Evolutionary conservation across 345 rosid species (phyloP).

Genomic region (Noccaea bulbosa): DNA sequence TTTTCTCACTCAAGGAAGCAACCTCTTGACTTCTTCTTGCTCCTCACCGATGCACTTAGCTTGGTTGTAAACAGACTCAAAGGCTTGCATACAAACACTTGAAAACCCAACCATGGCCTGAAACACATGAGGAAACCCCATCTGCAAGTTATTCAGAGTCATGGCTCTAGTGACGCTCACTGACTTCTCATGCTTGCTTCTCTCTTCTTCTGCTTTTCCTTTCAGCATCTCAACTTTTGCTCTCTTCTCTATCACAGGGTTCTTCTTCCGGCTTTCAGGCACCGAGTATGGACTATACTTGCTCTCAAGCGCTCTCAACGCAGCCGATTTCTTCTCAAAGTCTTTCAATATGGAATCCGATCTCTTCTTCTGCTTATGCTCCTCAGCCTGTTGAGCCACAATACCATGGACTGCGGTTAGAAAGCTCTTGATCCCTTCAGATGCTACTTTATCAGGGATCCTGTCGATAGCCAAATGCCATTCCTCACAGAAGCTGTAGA

Average conservation of each 20-base stretch:
- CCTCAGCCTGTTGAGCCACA: slow-evolving; percentile 83
- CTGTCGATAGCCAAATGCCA: slow-evolving; percentile 87
- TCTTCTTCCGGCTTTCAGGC: slow-evolving; percentile 56
- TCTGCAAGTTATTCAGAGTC: slow-evolving; percentile 86
- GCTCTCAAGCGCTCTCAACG: slow-evolving; percentile 73
- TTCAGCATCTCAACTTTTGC: slow-evolving; percentile 63
- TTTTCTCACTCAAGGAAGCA: slow-evolving; percentile 35
- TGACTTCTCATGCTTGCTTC: slow-evolving; percentile 72
- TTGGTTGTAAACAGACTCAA: slow-evolving; percentile 79
- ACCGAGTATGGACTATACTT: slow-evolving; percentile 70
- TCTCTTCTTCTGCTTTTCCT: slow-evolving; percentile 86
- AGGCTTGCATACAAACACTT: slow-evolving; percentile 87
- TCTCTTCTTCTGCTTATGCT: slow-evolving; percentile 86
- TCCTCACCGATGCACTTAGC: slow-evolving; percentile 57
- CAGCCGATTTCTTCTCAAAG: slow-evolving; percentile 69
- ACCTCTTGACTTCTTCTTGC: slow-evolving; percentile 45
- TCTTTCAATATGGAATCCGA: slow-evolving; percentile 58
- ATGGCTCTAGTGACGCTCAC: slow-evolving; percentile 76
- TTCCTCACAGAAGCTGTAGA: slow-evolving; percentile 86
- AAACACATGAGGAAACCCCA: slow-evolving; percentile 91
- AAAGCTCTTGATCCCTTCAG: slow-evolving; percentile 95
- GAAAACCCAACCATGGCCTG: slow-evolving; percentile 94
- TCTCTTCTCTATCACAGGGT: slow-evolving; percentile 70
- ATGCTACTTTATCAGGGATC: slow-evolving; percentile 95
- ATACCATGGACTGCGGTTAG: slow-evolving; percentile 78